Conservation (phyloP, 139 green algal species). For the Mesotaenium endlicherianum region DNA sequence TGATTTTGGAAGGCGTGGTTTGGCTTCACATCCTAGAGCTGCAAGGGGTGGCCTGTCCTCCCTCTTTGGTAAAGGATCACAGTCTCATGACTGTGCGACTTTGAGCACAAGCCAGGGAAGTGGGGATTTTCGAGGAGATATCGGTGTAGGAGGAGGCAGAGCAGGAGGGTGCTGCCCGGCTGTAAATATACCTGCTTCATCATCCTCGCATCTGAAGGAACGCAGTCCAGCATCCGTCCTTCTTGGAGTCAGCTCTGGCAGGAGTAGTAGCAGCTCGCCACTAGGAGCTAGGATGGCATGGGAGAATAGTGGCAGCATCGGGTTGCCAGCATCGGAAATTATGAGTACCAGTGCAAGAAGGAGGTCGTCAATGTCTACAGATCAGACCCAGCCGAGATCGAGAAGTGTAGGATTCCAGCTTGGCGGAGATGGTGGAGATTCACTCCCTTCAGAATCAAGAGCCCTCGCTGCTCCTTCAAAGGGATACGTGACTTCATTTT, state of each 20-base stretch:
- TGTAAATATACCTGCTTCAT: slow-evolving; percentile 23
- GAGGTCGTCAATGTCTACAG: neutral
- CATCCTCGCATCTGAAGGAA: neutral
- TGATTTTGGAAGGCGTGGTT: neutral
- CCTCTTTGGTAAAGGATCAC: neutral
- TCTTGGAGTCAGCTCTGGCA: neutral
- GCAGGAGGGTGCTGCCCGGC: neutral
- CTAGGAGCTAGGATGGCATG: neutral
- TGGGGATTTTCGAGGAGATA: neutral
- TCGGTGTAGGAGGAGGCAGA: neutral
- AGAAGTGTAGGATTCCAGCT: no score
- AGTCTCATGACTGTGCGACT: neutral
- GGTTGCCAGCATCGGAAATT: neutral
- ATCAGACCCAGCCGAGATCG: neutral
- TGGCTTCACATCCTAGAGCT: neutral
- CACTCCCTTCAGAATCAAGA: neutral
- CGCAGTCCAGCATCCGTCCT: neutral
- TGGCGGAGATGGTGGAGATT: neutral
- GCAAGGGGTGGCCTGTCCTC: slow-evolving; percentile 8
- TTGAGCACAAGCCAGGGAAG: neutral
- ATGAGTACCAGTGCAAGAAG: neutral
- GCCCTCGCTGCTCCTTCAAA: neutral
- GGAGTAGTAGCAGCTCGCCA: neutral
- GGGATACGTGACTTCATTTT: neutral
- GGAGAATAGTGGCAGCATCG: neutral